Conservation (phyloP, 768 basidiomycete species). For the Phanerochaete sordida region DNA sequence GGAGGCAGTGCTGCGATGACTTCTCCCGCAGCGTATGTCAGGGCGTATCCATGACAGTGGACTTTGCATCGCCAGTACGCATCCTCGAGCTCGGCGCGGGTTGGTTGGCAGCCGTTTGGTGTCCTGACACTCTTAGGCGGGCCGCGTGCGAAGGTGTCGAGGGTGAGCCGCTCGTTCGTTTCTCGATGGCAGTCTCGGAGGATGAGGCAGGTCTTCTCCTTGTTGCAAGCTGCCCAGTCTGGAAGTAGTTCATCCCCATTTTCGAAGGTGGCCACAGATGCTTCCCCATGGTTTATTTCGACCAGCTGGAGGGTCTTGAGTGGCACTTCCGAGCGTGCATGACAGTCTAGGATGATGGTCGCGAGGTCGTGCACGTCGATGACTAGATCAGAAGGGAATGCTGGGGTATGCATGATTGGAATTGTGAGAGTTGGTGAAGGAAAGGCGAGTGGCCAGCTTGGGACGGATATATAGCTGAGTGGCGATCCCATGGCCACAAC, state of each 20-base stretch:
- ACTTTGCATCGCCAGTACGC: background rate
- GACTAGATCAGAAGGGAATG: background rate
- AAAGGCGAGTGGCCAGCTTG: background rate
- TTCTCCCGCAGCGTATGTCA: background rate
- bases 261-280: background rate
- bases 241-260: background rate
- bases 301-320: background rate
- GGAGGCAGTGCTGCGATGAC: background rate
- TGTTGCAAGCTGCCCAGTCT: background rate
- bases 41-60: background rate
- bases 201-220: background rate
- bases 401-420: background rate
- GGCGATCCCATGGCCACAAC: background rate
- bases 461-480: too few relatives aligned
- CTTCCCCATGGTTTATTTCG: background rate
- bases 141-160: background rate
- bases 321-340: background rate
- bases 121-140: background rate
- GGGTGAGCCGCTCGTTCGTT: background rate
- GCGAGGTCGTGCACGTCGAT: background rate
- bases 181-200: background rate
- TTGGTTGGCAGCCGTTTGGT: background rate
- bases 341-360: background rate
- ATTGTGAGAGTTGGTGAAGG: background rate
- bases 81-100: background rate